Evolutionary conservation across 495 filamentous ascomycete species (phyloP).

Genomic region (Penicillium paradoxum): DNA sequence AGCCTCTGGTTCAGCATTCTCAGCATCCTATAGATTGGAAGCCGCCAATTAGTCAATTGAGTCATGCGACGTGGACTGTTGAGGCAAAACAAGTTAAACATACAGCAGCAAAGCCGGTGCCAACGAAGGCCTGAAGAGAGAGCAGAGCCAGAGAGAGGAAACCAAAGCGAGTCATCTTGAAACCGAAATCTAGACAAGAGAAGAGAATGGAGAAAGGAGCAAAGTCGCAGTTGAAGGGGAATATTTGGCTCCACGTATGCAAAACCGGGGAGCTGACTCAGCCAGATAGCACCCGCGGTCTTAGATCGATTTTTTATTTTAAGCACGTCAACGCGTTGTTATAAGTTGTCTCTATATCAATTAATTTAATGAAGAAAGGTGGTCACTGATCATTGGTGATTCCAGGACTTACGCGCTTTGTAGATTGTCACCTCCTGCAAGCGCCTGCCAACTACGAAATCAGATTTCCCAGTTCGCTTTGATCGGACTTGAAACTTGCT

Average conservation of each 20-base stretch:
- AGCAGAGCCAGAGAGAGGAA: slow-evolving; percentile 66
- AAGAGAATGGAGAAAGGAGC: slow-evolving; percentile 14
- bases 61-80: neutral
- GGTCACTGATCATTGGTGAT: slow-evolving; percentile 1
- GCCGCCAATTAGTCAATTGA: slow-evolving; percentile 22
- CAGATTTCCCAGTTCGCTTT: neutral
- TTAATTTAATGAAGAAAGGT: slow-evolving; percentile 4
- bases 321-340: neutral
- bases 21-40: slow-evolving; percentile 33
- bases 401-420: neutral
- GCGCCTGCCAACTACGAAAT: slow-evolving; percentile 4
- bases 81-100: slow-evolving; percentile 27
- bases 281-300: slow-evolving; percentile 6
- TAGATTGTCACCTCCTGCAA: slow-evolving; percentile 6
- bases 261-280: slow-evolving; percentile 7
- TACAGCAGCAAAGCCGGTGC: slow-evolving; percentile 58
- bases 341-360: slow-evolving; percentile 1
- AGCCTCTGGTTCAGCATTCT: slow-evolving; percentile 44
- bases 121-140: slow-evolving; percentile 61
- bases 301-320: slow-evolving; percentile 10
- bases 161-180: slow-evolving; percentile 68
- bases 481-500: slow-evolving; percentile 7
- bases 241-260: slow-evolving; percentile 19
- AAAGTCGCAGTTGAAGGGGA: slow-evolving; percentile 2
- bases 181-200: slow-evolving; percentile 10